These are phyloP conservation scores for Colletotrichum gigasporum DNA, from an alignment of 2,329 filamentous ascomycete genomes.

Conservation along the genomic window DNA sequence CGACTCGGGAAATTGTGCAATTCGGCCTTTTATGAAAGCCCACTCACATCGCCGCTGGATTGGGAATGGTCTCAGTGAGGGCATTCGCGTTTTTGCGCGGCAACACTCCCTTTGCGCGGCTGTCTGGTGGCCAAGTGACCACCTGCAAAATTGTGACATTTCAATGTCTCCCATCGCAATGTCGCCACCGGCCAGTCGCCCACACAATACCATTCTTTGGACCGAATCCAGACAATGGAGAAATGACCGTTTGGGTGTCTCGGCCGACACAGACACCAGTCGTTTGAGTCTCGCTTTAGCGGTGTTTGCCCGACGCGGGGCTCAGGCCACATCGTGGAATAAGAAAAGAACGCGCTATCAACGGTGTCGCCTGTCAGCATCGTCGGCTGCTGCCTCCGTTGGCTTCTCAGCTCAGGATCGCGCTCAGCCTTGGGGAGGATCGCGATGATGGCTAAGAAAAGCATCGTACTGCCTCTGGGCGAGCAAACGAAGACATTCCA, in stretches of 20 bases:
- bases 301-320: not conserved
- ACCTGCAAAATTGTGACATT: conserved; percentile 6
- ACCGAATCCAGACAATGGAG: not conserved
- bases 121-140: not conserved
- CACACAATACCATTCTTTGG: conserved; percentile 19
- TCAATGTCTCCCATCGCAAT: not conserved
- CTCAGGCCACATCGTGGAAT: not conserved
- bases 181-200: not conserved
- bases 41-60: conserved; percentile 6
- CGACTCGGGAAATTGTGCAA: conserved; percentile 28
- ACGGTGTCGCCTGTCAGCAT: not conserved
- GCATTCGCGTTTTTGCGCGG: not conserved
- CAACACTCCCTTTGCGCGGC: not conserved
- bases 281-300: not conserved
- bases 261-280: not conserved
- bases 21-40: conserved; percentile 28
- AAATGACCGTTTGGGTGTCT: conserved; percentile 26
- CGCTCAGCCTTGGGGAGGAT: not conserved
- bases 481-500: not conserved
- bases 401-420: not conserved
- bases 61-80: conserved; percentile 16
- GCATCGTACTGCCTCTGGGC: conserved; percentile 25
- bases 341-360: conserved; percentile 4
- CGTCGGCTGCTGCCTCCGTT: conserved; percentile 1
- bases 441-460: conserved; percentile 21